phyloP scores from a whole-genome alignment of 108 stramenopile species.

The Pseudonitzschia pungens region DNA sequence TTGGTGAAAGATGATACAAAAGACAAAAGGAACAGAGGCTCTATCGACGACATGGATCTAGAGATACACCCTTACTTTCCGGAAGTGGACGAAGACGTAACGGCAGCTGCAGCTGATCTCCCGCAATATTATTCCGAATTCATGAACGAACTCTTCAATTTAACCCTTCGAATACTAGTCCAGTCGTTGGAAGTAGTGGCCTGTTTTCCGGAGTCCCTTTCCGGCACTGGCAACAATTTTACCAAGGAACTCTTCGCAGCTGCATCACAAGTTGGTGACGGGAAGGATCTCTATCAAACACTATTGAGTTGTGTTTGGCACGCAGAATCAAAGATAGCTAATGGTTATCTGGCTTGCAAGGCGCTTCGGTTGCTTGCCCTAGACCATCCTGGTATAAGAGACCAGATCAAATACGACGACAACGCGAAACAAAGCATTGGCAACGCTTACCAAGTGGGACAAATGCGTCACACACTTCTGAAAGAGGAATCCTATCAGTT shows the following conservation, averaged over 20 bases:
- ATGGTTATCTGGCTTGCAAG: slow-evolving; percentile 30
- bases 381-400: slow-evolving; percentile 7
- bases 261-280: slow-evolving; percentile 2
- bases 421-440: slow-evolving; percentile 9
- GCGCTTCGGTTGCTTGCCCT: slow-evolving; percentile 20
- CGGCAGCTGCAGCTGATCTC: neutral
- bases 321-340: slow-evolving; percentile 19
- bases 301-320: slow-evolving; percentile 13
- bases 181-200: slow-evolving; percentile 24
- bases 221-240: neutral
- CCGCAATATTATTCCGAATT: slow-evolving; percentile 12
- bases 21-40: neutral
- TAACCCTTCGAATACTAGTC: slow-evolving; percentile 15
- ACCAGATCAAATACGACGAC: slow-evolving; percentile 13
- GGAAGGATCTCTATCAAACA: slow-evolving; percentile 19
- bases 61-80: slow-evolving; percentile 9
- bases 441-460: slow-evolving; percentile 18
- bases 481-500: slow-evolving; percentile 23
- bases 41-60: slow-evolving; percentile 10
- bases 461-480: slow-evolving; percentile 18
- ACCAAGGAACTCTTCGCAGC: neutral
- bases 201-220: slow-evolving; percentile 2
- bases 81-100: slow-evolving; percentile 11
- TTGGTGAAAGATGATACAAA: neutral
- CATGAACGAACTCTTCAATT: slow-evolving; percentile 14